These are phyloP conservation scores for Otatea glauca DNA, from an alignment of 176 grass and related monocot genomes.

Conservation along the genomic window DNA sequence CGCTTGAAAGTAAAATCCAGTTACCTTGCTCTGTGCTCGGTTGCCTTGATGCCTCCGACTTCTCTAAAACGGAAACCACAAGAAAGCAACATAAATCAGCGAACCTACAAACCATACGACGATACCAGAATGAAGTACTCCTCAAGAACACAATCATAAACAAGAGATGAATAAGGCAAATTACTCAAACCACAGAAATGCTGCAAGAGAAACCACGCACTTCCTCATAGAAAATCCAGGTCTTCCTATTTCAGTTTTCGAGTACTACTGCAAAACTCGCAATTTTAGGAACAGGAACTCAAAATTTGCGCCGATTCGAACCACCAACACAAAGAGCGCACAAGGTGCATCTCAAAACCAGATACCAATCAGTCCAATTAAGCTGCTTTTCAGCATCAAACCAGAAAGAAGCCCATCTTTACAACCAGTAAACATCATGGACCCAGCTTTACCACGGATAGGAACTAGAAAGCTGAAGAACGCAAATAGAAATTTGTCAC, in stretches of 20 bases:
- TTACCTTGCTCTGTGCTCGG: conserved; percentile 72
- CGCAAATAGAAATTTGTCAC: not conserved
- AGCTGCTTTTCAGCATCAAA: not conserved
- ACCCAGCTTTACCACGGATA: conserved; percentile 12
- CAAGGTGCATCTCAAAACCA: conserved; percentile 4
- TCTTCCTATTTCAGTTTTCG: not conserved
- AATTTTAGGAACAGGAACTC: not conserved
- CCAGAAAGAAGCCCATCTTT: conserved; percentile 1
- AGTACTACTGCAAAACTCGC: not conserved
- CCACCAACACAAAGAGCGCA: not conserved
- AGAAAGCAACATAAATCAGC: conserved; percentile 26
- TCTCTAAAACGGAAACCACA: conserved; percentile 59
- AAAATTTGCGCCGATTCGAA: not conserved
- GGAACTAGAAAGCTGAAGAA: conserved; percentile 25
- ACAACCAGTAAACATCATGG: conserved; percentile 17
- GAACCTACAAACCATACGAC: not conserved
- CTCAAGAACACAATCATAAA: conserved; percentile 15
- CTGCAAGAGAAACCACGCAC: not conserved
- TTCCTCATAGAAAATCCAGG: not conserved
- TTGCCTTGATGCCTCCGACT: conserved; percentile 61
- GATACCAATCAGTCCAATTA: not conserved
- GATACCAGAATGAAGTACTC: not conserved
- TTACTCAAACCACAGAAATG: not conserved
- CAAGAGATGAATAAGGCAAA: conserved; percentile 1
- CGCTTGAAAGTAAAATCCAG: conserved; percentile 17